Base-by-base conservation (phyloP, 208 protist genomes). In the Trypanosoma congolense region DNA sequence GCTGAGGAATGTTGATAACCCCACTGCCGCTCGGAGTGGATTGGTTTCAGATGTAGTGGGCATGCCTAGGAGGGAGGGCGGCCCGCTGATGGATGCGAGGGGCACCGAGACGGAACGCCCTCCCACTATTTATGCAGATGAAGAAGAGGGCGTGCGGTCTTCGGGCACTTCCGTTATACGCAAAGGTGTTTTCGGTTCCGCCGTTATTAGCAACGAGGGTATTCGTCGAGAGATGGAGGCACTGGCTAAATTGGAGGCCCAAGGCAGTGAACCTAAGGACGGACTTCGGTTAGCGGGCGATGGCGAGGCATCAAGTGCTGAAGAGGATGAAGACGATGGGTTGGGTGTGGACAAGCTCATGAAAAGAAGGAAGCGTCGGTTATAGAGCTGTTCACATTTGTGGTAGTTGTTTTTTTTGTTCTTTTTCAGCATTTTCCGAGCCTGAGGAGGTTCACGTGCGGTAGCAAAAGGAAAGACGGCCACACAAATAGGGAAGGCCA, bases 141-240 rank as follows among this genome's bases (percentile, higher is more conserved):
- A 56, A 44, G 60, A 75, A 9, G 70, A 68, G 31, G 62, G 41
- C 25, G 44, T 57, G 16, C 49, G 49, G 29, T 43, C 42, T n/a
- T 29, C 56, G 58, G 52, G 28, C 52, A 65, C 52, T 40, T 52
- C 18, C 44, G 63, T 45, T 45, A 58, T 81, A 28, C 64, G 62
- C 0, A 72, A 68, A 25, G 75, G 66, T 30, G 56, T 87, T 30
- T 82, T 85, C 45, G 68, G 71, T 26, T 73, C 70, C 3, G 70
- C 74, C 0, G 79, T 86, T 3, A 78, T 91, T 52, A 91, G 79
- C 38, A 87, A 87, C 45, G 79, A 85, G 40, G 83, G 83, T 16
- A 86, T 91, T 46, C 56, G 57, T 42, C 64, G 75, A 0, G 83
- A 91, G 65, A 87, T 91, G 83, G 65, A 82, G 44, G 75, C 73